Evolutionary conservation across 768 basidiomycete species (phyloP), one percentile per base, ranked within the genome.

Genomic region (Tulasnella sp.): DNA sequence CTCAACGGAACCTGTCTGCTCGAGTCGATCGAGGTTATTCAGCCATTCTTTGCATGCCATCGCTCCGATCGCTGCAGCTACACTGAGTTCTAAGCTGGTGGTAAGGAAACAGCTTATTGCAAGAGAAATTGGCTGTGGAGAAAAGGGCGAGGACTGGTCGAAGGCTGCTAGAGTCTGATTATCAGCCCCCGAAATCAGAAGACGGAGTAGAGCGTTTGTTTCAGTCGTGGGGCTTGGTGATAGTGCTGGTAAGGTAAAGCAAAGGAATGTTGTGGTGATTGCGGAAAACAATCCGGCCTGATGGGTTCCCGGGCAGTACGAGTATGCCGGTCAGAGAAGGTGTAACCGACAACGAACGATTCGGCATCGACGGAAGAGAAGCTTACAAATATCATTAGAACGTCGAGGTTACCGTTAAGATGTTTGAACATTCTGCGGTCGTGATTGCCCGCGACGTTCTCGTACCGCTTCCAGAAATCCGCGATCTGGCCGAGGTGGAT

Each of bases 21-120:
- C 75, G 0, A 35, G 5, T 23, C 67, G 75, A 18, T 51, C 75
- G 2, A 55, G 69, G 15, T 5, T 29, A 1, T 61, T 15, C 7
- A 76, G 67, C 46, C 75, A 76, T 42, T 76, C 48, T 39, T 69
- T 76, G 32, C 48, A 20, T 23, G 40, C 13, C 37, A 76, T 32
- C 18, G 37, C 75, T 6, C 75, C 75, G 1, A 67, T 40, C 3
- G 75, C 51, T 4, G 67, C 57, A 16, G 69, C 18, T 18, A 76
- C 23, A 37, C 75, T 76, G 55, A 57, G 69, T 3, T 29, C 2
- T 10, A 76, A 39, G 39, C 75, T 76, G 57, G 75, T 57, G 75
- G 32, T 42, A 55, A 76, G 57, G 16, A 61, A 26, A 18, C 57
- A 76, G 40, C 69, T 76, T 29, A 42, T 32, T 13, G 46, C 46